Conservation (phyloP, 106 monocot genomes). For the Acorus gramineus region DNA sequence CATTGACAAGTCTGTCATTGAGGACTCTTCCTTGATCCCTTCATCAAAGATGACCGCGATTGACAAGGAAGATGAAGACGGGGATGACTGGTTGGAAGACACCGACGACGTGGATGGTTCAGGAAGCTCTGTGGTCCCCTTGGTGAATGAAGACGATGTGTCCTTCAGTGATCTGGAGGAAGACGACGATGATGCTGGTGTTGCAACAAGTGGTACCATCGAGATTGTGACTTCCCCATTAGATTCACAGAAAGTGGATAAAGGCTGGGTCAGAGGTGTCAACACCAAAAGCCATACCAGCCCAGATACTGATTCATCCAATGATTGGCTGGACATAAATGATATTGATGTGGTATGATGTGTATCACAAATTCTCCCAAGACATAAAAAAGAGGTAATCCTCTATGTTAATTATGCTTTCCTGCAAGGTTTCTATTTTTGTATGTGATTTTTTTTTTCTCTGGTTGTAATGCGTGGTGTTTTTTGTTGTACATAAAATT, state of each 20-base stretch:
- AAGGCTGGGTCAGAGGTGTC: too few relatives aligned
- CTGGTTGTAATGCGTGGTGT: too few relatives aligned
- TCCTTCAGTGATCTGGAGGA: constrained; percentile 61
- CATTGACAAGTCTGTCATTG: constrained; percentile 29
- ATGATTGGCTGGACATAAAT: too few relatives aligned
- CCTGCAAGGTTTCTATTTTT: too few relatives aligned
- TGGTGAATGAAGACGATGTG: constrained; percentile 32
- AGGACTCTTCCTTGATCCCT: not conserved
- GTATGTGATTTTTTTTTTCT: too few relatives aligned
- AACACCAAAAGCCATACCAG: too few relatives aligned
- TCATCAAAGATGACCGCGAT: not conserved
- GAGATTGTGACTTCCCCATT: not conserved
- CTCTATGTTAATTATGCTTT: too few relatives aligned
- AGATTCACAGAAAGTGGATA: not conserved
- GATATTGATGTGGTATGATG: too few relatives aligned
- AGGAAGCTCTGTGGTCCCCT: constrained; percentile 4
- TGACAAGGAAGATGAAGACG: constrained; percentile 24
- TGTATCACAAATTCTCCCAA: too few relatives aligned
- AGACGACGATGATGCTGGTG: constrained; percentile 15
- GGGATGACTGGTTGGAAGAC: constrained; percentile 46
- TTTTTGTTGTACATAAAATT: too few relatives aligned
- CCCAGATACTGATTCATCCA: too few relatives aligned
- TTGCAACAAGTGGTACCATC: not conserved
- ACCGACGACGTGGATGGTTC: constrained; percentile 9
- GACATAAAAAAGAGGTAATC: too few relatives aligned